phyloP scores from a whole-genome alignment of 306 rosid species.

The Chamaecrista fasciculata region DNA sequence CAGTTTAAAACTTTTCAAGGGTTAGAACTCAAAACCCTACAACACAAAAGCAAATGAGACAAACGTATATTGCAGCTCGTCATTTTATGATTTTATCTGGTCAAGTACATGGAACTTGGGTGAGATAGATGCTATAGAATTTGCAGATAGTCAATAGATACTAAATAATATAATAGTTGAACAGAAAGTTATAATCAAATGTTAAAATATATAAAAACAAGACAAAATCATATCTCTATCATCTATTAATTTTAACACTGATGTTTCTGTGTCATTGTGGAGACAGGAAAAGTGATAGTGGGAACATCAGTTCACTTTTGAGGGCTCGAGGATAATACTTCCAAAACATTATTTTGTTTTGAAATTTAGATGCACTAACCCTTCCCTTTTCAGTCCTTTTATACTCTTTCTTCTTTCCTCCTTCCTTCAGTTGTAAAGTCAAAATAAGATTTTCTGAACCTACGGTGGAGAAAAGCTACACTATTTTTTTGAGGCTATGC shows the following conservation, averaged over 20 bases:
- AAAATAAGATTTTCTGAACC: slow-evolving; percentile 23
- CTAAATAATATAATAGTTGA: slow-evolving; percentile 1
- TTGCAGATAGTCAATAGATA: slow-evolving; percentile 31
- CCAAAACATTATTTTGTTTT: slow-evolving; percentile 45
- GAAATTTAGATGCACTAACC: slow-evolving; percentile 28
- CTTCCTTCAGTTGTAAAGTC: slow-evolving; percentile 14
- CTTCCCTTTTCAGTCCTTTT: not conserved
- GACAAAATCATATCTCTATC: slow-evolving; percentile 28
- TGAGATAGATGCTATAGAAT: not conserved
- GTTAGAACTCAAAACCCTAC: too few species aligned
- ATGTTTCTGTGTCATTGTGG: slow-evolving; percentile 31
- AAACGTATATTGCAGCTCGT: slow-evolving; percentile 20
- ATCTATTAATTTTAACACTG: slow-evolving; percentile 29
- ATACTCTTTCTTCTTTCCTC: slow-evolving; percentile 22
- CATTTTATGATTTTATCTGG: not conserved
- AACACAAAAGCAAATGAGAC: not conserved
- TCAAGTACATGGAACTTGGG: slow-evolving; percentile 25
- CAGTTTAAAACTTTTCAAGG: not conserved
- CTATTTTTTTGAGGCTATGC: slow-evolving; percentile 5
- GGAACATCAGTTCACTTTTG: slow-evolving; percentile 50
- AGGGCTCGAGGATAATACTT: slow-evolving; percentile 86
- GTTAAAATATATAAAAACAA: slow-evolving; percentile 6
- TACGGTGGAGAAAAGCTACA: not conserved
- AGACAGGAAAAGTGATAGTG: slow-evolving; percentile 45
- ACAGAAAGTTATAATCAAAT: not conserved